Evolutionary conservation across 352 stramenopile genomes (phyloP).

Genomic region (Plasmopara viticola): DNA sequence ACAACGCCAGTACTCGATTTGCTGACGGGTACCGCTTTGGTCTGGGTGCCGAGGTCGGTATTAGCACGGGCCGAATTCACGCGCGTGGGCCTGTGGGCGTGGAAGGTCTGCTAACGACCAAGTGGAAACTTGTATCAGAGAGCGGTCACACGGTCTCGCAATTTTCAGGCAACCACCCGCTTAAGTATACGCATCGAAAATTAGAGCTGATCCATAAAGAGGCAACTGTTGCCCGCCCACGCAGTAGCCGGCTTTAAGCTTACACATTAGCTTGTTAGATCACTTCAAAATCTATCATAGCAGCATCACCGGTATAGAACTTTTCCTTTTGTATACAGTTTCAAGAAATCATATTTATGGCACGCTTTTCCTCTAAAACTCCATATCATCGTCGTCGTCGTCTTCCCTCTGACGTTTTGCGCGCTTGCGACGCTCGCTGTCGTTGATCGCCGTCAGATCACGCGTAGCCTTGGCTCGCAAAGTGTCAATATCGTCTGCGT

Average conservation of each 20-base stretch:
- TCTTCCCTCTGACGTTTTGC: conserved; percentile 45
- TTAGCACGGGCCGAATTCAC: conserved; percentile 96
- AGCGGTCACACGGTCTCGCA: conserved; percentile 78
- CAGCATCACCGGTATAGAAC: conserved; percentile 10
- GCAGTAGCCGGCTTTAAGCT: conserved; percentile 65
- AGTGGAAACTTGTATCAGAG: conserved; percentile 92
- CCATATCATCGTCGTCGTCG: conserved; percentile 32
- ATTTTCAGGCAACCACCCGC: conserved; percentile 40
- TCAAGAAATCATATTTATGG: neutral
- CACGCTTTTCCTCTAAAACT: conserved; percentile 20
- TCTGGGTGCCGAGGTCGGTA: conserved; percentile 96
- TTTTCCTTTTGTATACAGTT: conserved; percentile 3
- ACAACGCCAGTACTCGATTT: conserved; percentile 95
- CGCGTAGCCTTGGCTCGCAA: conserved; percentile 75
- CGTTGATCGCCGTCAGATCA: conserved; percentile 64
- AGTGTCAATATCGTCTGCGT: conserved; percentile 81
- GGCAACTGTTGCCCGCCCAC: conserved; percentile 45
- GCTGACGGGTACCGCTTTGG: conserved; percentile 97
- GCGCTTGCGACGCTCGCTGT: conserved; percentile 61
- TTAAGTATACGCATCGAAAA: conserved; percentile 78
- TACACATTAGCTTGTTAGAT: neutral
- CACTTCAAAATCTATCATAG: conserved; percentile 2
- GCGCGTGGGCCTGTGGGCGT: conserved; percentile 94
- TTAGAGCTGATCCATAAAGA: conserved; percentile 64
- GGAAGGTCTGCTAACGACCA: conserved; percentile 95